Evolutionary conservation across 23 red algal genomes (phyloP), one percentile per base, ranked within the genome.

Genomic region (Chondrus crispus): DNA sequence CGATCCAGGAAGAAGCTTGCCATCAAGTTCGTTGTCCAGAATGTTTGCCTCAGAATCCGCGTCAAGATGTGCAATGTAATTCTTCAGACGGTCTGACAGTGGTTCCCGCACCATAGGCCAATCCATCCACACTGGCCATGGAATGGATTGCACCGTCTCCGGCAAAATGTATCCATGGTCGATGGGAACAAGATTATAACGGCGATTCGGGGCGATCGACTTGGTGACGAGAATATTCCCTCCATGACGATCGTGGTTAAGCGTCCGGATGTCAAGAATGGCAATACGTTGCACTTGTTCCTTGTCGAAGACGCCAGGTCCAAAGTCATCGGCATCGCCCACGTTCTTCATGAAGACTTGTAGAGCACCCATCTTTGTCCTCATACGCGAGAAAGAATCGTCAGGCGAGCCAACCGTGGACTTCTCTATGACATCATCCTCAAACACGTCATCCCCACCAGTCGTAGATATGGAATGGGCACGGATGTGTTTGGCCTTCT

Each of bases 71-170:
- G 22, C 72, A 62, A 93, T 81, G 75, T 98, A 98, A 22, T 47
- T 35, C 18, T 58, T 85, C 16, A 92, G 80, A 8, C 80, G 39
- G 28, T 81, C 51, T 12, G 84, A 85, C 35, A 99, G 48, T 24
- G 97, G 89, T 52, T 99, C 63, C 3, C 82, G 53, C 8, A 94
- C 75, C 80, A 93, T 89, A n/a, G 97, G 91, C 97, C 97, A 99
- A 64, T 99, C 97, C 97, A 99, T 99, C 97, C 97, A 99, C 37
- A 94, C 78, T 49, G 97, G 88, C 94, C 97, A 95, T 50, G 97
- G 97, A 68, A 90, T 71, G 47, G 87, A 86, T 19, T 87, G 92
- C 45, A 99, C 82, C 16, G 66, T 40, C n/a, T 94, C 95, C 8
- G 94, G 94, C 62, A 99, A 33, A 51, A 95, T 96, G 62, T 95